Conservation (phyloP, 2,329 filamentous ascomycete species). For the Aspergillus pseudotamarii region DNA sequence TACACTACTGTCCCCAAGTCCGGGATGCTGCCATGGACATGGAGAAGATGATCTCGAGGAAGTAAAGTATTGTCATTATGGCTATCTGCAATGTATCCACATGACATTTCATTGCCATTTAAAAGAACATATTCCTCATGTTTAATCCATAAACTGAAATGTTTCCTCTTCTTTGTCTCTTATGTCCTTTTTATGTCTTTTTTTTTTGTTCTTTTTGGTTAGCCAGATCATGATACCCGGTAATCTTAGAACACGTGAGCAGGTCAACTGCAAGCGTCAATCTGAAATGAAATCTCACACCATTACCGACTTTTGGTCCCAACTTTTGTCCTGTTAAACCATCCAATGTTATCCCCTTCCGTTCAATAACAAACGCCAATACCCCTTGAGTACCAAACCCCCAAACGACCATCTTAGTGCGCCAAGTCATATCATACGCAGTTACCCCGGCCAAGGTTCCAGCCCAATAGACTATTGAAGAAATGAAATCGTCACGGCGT, state of each 20-base stretch:
- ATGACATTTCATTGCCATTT: not conserved
- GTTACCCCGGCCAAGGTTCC: not conserved
- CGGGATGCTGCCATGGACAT: conserved; percentile 71
- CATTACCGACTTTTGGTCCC: not conserved
- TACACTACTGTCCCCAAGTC: conserved; percentile 85
- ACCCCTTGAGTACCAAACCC: not conserved
- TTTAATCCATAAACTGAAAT: not conserved
- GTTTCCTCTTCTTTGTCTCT: not conserved
- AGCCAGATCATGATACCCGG: conserved; percentile 2
- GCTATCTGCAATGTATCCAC: conserved; percentile 10
- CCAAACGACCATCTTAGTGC: not conserved
- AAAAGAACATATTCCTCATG: not conserved
- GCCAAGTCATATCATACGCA: not conserved
- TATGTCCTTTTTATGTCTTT: not conserved
- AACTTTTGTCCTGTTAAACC: not conserved
- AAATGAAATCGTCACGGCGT: not conserved
- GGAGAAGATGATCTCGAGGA: conserved; percentile 64
- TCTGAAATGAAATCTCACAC: not conserved
- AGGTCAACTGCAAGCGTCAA: not conserved
- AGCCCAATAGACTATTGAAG: not conserved
- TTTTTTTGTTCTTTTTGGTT: not conserved
- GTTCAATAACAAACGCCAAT: not conserved
- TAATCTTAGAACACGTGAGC: not conserved
- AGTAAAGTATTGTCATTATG: conserved; percentile 17
- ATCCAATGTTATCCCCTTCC: not conserved